Evolutionary conservation across 2,329 filamentous ascomycete species (phyloP).

Genomic region (Diaporthe batatas): DNA sequence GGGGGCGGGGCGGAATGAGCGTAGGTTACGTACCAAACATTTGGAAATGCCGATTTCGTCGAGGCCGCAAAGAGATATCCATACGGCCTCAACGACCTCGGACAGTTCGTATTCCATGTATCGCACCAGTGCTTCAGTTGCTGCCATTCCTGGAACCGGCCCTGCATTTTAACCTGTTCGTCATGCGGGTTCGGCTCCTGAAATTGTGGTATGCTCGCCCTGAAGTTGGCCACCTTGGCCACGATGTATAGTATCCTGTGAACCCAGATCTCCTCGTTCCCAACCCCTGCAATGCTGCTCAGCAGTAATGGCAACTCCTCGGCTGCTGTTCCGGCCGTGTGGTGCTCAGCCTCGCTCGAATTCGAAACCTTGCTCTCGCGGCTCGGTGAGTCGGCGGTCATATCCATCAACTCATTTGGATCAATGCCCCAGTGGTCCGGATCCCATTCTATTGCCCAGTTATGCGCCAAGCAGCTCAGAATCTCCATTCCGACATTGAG

Average conservation of each 20-base stretch:
- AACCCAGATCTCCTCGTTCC: constrained; percentile 86
- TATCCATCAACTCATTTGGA: constrained; percentile 63
- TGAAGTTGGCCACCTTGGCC: constrained; percentile 88
- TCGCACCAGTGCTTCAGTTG: constrained; percentile 85
- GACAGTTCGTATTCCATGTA: constrained; percentile 82
- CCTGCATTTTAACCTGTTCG: constrained; percentile 73
- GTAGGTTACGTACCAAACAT: constrained; percentile 76
- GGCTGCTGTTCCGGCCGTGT: constrained; percentile 45
- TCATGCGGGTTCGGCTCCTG: constrained; percentile 71
- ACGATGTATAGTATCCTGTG: constrained; percentile 91
- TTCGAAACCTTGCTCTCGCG: constrained; percentile 21
- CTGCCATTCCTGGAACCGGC: constrained; percentile 82
- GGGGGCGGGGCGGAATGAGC: background rate
- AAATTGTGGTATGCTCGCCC: constrained; percentile 75
- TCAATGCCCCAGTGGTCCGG: constrained; percentile 92
- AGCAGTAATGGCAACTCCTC: constrained; percentile 36
- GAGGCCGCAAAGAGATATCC: constrained; percentile 80
- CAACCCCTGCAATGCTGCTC: constrained; percentile 59
- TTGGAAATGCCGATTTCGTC: constrained; percentile 83
- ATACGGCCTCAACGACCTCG: constrained; percentile 88
- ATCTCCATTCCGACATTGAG: constrained; percentile 92
- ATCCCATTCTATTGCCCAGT: constrained; percentile 89
- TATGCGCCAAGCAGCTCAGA: constrained; percentile 87
- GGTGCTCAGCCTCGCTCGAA: constrained; percentile 32
- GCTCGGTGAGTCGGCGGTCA: constrained; percentile 37